phyloP scores from a whole-genome alignment of 495 filamentous ascomycete species.

The Neohortaea acidophila region DNA sequence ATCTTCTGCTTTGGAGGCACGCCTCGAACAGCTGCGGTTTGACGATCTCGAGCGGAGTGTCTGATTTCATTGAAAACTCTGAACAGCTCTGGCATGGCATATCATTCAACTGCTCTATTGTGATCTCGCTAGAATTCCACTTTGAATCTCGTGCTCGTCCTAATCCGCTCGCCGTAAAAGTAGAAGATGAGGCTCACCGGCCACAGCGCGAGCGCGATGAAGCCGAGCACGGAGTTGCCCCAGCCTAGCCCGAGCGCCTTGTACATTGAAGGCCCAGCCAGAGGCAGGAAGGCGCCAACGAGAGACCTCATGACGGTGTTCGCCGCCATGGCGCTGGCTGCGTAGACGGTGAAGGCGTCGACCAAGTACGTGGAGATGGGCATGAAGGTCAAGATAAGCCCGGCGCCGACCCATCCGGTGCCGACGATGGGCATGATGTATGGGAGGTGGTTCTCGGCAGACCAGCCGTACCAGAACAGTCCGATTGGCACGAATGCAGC shows the following conservation, averaged over 20 bases:
- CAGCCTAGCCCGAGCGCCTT: conserved; percentile 10
- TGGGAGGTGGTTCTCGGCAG: conserved; percentile 19
- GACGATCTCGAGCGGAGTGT: too few relatives aligned
- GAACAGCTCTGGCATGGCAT: too few relatives aligned
- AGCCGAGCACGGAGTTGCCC: conserved; percentile 15
- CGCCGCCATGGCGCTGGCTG: conserved; percentile 17
- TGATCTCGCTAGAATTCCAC: too few relatives aligned
- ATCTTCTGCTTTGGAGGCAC: too few relatives aligned
- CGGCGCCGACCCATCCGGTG: conserved; percentile 20
- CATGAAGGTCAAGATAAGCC: conserved; percentile 6
- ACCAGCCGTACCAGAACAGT: conserved; percentile 57
- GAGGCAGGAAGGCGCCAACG: conserved; percentile 12
- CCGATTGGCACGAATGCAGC: conserved; percentile 44
- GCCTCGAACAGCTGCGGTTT: too few relatives aligned
- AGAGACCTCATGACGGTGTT: conserved; percentile 14
- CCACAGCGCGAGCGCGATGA: conserved; percentile 12
- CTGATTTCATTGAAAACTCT: too few relatives aligned
- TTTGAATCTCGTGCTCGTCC: too few relatives aligned
- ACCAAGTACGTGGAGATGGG: conserved; percentile 9
- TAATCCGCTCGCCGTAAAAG: conserved; percentile 11
- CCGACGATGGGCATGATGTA: conserved; percentile 22
- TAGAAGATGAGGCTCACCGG: conserved; percentile 14
- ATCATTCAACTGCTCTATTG: too few relatives aligned
- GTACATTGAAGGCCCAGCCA: conserved; percentile 16
- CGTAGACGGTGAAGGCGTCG: conserved; percentile 13